Conservation (phyloP, 306 rosid genomes). For the Dryas drummondii region DNA sequence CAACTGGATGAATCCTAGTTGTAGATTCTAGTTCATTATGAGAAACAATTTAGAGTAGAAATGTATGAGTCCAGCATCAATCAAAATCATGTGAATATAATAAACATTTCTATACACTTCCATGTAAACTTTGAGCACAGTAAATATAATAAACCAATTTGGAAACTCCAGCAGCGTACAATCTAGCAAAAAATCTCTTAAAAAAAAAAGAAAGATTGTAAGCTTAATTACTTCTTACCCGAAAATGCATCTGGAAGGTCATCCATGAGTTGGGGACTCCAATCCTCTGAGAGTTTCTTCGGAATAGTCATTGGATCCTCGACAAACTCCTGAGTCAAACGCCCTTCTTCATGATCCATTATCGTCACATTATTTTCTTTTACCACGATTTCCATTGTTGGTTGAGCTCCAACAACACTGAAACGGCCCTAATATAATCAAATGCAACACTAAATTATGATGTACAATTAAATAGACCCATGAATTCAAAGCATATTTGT, state of each 20-base stretch:
- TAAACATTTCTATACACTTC: no score
- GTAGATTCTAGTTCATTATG: neutral
- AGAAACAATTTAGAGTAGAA: neutral
- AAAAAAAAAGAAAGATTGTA: neutral
- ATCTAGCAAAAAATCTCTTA: neutral
- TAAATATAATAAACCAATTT: neutral
- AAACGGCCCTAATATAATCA: slow-evolving; percentile 65
- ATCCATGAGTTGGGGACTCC: slow-evolving; percentile 57
- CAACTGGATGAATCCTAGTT: neutral
- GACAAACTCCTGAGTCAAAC: slow-evolving; percentile 45
- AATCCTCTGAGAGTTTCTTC: slow-evolving; percentile 50
- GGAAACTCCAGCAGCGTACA: neutral
- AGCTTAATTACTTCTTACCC: slow-evolving; percentile 41
- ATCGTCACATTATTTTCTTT: slow-evolving; percentile 63
- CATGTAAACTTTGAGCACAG: neutral
- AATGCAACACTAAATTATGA: slow-evolving; percentile 17
- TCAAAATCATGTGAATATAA: no score
- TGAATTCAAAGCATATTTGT: slow-evolving; percentile 30
- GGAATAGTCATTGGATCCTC: slow-evolving; percentile 75
- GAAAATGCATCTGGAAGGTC: slow-evolving; percentile 83
- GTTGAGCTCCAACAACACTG: slow-evolving; percentile 78
- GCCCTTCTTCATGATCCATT: slow-evolving; percentile 63
- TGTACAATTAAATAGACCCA: neutral
- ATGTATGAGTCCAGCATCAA: neutral
- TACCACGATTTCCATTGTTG: slow-evolving; percentile 74